A percentile compares a stretch with the other conserved stretches of the same genome.
Conservation (phyloP, 176 grass and related monocot genomes). For the Lolium multiflorum region DNA sequence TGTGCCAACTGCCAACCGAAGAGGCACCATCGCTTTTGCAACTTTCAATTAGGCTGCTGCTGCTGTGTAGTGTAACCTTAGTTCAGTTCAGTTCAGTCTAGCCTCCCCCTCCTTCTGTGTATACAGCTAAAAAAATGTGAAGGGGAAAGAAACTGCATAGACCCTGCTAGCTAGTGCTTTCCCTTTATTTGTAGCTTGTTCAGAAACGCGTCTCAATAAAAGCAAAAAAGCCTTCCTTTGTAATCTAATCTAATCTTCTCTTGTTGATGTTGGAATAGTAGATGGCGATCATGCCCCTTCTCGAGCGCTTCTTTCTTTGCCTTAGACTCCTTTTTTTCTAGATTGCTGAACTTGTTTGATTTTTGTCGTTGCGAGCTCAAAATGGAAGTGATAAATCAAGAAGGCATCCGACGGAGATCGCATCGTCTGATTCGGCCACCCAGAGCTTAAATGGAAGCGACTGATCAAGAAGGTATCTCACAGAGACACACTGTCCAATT, state of each 20-base stretch:
- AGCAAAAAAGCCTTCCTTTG: conserved; percentile 26
- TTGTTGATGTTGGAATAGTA: conserved; percentile 49
- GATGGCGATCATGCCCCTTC: no score
- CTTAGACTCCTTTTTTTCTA: neutral
- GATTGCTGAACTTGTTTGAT: neutral
- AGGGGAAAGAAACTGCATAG: conserved; percentile 23
- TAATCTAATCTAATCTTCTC: neutral
- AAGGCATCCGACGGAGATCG: no score
- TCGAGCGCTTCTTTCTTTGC: no score
- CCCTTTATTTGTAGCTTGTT: conserved; percentile 34
- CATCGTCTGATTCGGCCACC: neutral
- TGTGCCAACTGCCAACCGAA: neutral
- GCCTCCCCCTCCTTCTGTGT: conserved; percentile 43
- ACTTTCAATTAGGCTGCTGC: conserved; percentile 3
- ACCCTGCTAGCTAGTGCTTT: conserved; percentile 13
- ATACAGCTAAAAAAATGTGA: conserved; percentile 51
- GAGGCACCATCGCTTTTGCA: neutral
- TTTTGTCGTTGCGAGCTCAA: neutral
- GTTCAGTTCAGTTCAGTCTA: conserved; percentile 22
- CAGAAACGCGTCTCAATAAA: conserved; percentile 41
- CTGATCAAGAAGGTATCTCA: neutral
- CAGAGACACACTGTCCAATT: neutral
- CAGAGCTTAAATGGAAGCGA: neutral
- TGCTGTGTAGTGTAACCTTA: conserved; percentile 49
- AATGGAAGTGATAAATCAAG: neutral